Evolutionary conservation across 163 green algal genomes (phyloP), one percentile per base, ranked within the genome.

Genomic region (Trebouxiophyceae sp.): DNA sequence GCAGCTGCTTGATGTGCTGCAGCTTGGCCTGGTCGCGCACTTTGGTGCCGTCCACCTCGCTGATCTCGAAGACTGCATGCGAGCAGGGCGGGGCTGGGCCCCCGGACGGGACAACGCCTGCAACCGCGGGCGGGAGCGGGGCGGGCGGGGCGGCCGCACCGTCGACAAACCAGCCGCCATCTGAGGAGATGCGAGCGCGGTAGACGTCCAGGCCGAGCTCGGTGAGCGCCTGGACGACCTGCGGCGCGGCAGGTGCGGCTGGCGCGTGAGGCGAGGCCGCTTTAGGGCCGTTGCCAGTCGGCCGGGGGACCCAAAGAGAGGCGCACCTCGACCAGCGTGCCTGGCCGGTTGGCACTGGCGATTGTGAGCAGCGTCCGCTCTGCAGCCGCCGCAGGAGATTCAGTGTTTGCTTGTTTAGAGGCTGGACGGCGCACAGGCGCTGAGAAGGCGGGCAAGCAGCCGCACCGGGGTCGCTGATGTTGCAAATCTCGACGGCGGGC

Each of bases 111-210:
- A 27, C 32, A 64, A 24, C 12, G 16, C 16, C 23, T 19, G 22
- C 24, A 64, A 1, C 26, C 27, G 22, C 24, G 39, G 8, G 6
- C 5, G 16, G 12, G 6, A 44, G n/a, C 24, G 33, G 16, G 19
- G 45, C 16, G 33, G 16, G 31, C 56, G 58, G 50, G 23, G 29
- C 33, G 45, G 39, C 23, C 86, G 55, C 72, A 96, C n/a, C 87
- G 73, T 99, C 93, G 8, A 97, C 88, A 74, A 99, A 99, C 93
- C 93, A 99, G 39, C 39, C 39, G 2, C 90, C 87, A 54, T 98
- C 93, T 1, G 78, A 92, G 20, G 83, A 93, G 45, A 99, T 95
- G 16, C 86, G 77, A 0, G 91, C 89, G 22, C 75, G 81, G 30
- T 76, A 81, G 8, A 99, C 89, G 44, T 84, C 78, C 26, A 99